Evolutionary conservation across 257 asterid species (phyloP), one percentile per base, ranked within the genome.

Genomic region (Salvia miltiorrhiza): DNA sequence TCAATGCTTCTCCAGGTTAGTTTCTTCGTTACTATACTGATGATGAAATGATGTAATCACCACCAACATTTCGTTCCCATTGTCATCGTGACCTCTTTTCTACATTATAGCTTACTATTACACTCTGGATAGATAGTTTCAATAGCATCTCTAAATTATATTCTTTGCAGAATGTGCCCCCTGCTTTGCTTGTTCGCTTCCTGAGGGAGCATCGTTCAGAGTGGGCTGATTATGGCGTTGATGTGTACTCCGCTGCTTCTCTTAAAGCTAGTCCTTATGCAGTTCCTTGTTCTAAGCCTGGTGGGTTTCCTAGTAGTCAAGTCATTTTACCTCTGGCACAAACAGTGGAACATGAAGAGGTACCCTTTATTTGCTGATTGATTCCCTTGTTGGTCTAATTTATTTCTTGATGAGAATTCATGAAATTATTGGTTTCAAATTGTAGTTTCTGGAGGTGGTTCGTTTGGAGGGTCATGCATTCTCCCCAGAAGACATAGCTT

Each of bases 151-250:
- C 32, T 50, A n/a, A 59, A 28, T 14, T 65, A 30, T 24, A 74
- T 43, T 32, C 0, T 2, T 53, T 56, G 75, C 81, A 92, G 97
- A 84, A 85, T 76, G 97, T 92, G 26, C 87, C 96, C 11, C 98
- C 97, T 65, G 91, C 97, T 73, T 80, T 86, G 69, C 96, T 92
- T 43, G 88, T 90, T 64, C 95, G 90, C 17, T 92, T 92, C 72
- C 81, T 92, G 58, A 79, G 98, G 77, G 97, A 92, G 84, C 98
- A 90, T 67, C 94, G 98, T 41, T 86, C 95, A 0, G 98, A 92
- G 67, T 92, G 98, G 98, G 93, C 97, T 3, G 98, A 92, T 74
- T 86, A 88, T 72, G 95, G 93, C 7, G 95, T 92, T n/a, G 98
- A 92, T 50, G 87, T 85, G 32, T 89, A 90, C 81, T 79, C 90